A percentile compares a stretch with the other conserved stretches of the same genome.
Evolutionary conservation across 768 basidiomycete species (phyloP).

Genomic region (Auricularia cornea): DNA sequence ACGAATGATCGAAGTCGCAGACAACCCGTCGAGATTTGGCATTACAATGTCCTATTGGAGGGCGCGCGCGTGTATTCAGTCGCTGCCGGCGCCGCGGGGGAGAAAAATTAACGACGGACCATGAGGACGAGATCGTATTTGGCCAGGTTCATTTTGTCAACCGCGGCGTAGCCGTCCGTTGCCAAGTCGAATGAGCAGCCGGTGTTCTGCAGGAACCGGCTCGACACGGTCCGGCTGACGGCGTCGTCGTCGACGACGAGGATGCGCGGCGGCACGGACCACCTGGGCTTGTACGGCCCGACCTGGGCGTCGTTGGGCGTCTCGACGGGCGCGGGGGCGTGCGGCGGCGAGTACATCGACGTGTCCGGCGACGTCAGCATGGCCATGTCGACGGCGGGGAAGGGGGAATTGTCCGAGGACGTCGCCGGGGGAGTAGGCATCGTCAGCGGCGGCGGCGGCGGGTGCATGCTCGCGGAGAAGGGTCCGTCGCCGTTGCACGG

Average conservation of each 20-base stretch:
- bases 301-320: not conserved
- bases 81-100: constrained; percentile 1
- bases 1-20: constrained; percentile 85
- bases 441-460: not conserved
- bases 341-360: not conserved
- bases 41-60: constrained; percentile 83
- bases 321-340: not conserved
- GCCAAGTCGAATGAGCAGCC: constrained; percentile 93
- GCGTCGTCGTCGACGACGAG: constrained; percentile 93
- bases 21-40: constrained; percentile 80
- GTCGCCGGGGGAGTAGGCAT: not conserved
- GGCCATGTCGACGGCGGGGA: not conserved
- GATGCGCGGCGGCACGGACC: constrained; percentile 87
- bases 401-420: not conserved
- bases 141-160: constrained; percentile 92
- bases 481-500: not conserved
- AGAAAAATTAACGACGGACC: constrained; percentile 39
- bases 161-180: constrained; percentile 85
- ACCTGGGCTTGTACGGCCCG: constrained; percentile 42
- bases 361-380: not conserved
- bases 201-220: constrained; percentile 92
- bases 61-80: not conserved
- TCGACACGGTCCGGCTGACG: constrained; percentile 78
- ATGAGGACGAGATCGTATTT: constrained; percentile 95
- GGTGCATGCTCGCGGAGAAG: not conserved